phyloP scores from a whole-genome alignment of 805 yeast genomes.

The Yarrowia keelungensis region DNA sequence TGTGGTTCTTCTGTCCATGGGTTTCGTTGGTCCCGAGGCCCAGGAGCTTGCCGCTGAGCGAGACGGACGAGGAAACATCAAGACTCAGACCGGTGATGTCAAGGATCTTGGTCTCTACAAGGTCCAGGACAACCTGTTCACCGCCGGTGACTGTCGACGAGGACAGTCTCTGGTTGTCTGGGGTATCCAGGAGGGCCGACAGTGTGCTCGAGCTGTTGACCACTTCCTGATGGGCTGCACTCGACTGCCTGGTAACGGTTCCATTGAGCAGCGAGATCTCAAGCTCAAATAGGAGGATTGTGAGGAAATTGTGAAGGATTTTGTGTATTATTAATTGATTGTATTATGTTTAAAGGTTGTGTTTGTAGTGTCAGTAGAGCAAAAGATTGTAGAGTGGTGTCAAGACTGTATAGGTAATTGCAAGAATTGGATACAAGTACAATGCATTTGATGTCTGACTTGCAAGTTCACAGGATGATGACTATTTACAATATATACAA shows the following conservation, averaged over 20 bases:
- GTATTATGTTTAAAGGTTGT: neutral
- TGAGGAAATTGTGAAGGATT: constrained; percentile 16
- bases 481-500: too few species aligned
- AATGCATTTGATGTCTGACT: too few species aligned
- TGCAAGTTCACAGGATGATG: too few species aligned
- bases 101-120: constrained; percentile 68
- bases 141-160: constrained; percentile 99
- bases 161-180: constrained; percentile 98
- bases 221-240: constrained; percentile 76
- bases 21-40: constrained; percentile 95
- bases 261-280: constrained; percentile 82
- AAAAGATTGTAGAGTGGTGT: too few species aligned
- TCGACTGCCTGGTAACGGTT: constrained; percentile 91
- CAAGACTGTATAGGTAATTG: too few species aligned
- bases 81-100: constrained; percentile 57
- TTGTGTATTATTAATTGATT: constrained; percentile 21
- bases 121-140: constrained; percentile 77
- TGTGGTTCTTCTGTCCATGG: constrained; percentile 92
- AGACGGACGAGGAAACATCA: constrained; percentile 84
- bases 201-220: constrained; percentile 96
- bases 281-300: constrained; percentile 19
- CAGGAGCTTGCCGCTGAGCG: constrained; percentile 69
- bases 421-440: too few species aligned
- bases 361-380: neutral
- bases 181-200: constrained; percentile 99